Base-by-base conservation (phyloP, 371 early-diverging fungal species). In the Dinochytrium kinnereticum region DNA sequence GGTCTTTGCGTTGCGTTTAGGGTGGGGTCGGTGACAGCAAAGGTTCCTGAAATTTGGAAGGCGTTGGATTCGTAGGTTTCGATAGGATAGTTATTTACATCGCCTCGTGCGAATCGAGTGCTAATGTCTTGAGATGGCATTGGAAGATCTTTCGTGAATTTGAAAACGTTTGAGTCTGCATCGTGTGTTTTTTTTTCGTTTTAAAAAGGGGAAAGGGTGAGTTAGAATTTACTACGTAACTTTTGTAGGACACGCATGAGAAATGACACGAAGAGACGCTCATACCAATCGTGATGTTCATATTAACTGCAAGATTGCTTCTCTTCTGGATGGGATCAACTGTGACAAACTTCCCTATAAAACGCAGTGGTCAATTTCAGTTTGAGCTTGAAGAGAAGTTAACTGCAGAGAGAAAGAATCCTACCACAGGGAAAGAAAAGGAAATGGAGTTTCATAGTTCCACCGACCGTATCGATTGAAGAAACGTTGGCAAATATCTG, bases 51-150 rank as follows among this genome's bases (percentile, higher is more conserved):
- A n/a, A 72, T 21, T 15, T 51, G 21, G 71, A 65, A 66, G 26
- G 66, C 3, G 59, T 55, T 55, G 70, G 70, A 38, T 61, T 61
- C 61, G 33, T 61, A 80, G 21, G 28, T 66, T 38, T 80, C 80
- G 53, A 80, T 78, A 0, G 80, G 80, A 50, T 80, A 80, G 21
- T 31, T 76, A 73, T 80, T 80, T 33, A 65, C 53, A 59, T 75
- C 72, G 19, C 70, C 70, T 2, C 53, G 51, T 2, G 59, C 57
- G 39, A 70, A 70, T 2, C 51, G 51, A 28, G 40, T 33, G 2
- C 39, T 19, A 21, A 70, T 24, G 59, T 70, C 70, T 70, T 70
- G 70, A 39, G 70, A 70, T 15, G 70, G 39, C 70, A 70, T 70
- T 34, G 70, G 70, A 1, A 68, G 49, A 51, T 59, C 70, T 40